phyloP scores from a whole-genome alignment of 495 filamentous ascomycete genomes.

The Ascodesmis nigricans region DNA sequence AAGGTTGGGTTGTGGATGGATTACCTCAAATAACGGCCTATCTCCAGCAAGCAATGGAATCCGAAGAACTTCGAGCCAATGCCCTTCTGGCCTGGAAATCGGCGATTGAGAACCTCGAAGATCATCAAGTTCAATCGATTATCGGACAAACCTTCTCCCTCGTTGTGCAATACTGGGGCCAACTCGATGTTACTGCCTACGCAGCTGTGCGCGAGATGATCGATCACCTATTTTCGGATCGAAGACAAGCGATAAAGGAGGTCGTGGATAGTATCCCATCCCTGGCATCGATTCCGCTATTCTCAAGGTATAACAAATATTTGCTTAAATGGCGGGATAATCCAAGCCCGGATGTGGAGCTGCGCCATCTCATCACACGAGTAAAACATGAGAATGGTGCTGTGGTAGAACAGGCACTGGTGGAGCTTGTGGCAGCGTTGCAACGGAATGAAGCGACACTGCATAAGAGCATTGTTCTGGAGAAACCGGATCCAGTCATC shows the following conservation, averaged over 20 bases:
- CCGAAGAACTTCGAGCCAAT: constrained; percentile 44
- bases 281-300: constrained; percentile 42
- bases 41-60: constrained; percentile 59
- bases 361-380: constrained; percentile 45
- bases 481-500: constrained; percentile 62
- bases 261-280: constrained; percentile 56
- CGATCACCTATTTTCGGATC: constrained; percentile 37
- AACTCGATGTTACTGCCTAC: constrained; percentile 38
- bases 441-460: constrained; percentile 53
- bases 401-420: constrained; percentile 58
- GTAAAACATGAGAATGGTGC: constrained; percentile 61
- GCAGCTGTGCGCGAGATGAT: constrained; percentile 37
- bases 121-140: constrained; percentile 54
- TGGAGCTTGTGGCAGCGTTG: constrained; percentile 53
- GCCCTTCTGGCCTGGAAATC: constrained; percentile 68
- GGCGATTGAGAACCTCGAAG: constrained; percentile 48
- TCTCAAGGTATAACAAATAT: constrained; percentile 40
- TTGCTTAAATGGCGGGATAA: constrained; percentile 40
- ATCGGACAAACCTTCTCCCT: constrained; percentile 76
- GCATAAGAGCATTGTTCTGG: constrained; percentile 58
- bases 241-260: constrained; percentile 35
- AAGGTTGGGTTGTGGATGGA: constrained; percentile 46
- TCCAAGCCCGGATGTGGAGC: constrained; percentile 33
- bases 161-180: constrained; percentile 56
- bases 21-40: constrained; percentile 84